A percentile compares a stretch with the other conserved stretches of the same genome.
These are phyloP conservation scores for Nitzschia palea DNA, from an alignment of 108 stramenopile species.

Conservation along the genomic window DNA sequence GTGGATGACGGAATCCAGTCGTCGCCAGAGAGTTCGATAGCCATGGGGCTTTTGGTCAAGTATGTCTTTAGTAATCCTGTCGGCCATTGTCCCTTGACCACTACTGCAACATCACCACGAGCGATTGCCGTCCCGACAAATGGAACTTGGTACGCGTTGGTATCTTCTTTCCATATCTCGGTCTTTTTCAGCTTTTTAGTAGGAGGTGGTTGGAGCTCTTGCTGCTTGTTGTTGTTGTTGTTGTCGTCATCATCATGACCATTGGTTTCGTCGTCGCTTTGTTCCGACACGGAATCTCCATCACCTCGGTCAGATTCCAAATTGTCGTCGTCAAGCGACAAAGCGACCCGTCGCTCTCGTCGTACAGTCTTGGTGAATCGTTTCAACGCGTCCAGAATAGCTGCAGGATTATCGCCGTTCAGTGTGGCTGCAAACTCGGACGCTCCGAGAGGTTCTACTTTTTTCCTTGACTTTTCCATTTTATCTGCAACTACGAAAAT, in stretches of 20 bases:
- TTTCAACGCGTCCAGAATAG: conserved; percentile 48
- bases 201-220: conserved; percentile 20
- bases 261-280: conserved; percentile 24
- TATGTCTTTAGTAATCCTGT: conserved; percentile 78
- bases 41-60: conserved; percentile 64
- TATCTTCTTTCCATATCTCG: conserved; percentile 73
- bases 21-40: conserved; percentile 62
- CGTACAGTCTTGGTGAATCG: conserved; percentile 50
- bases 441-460: conserved; percentile 49
- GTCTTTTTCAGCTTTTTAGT: conserved; percentile 45
- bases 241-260: too few species aligned
- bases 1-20: conserved; percentile 47
- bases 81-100: conserved; percentile 62
- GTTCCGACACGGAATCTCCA: conserved; percentile 19
- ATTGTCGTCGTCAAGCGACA: conserved; percentile 13
- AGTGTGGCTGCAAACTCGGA: conserved; percentile 75
- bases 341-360: conserved; percentile 48
- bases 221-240: conserved; percentile 27
- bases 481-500: too few species aligned
- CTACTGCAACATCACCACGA: conserved; percentile 45
- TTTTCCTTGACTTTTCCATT: too few species aligned
- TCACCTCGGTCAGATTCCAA: conserved; percentile 13
- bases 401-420: conserved; percentile 72
- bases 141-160: conserved; percentile 71
- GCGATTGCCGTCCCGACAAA: conserved; percentile 84